A percentile compares a stretch with the other conserved stretches of the same genome.
Conservation (phyloP, 108 stramenopile genomes). For the Fistulifera solaris region DNA sequence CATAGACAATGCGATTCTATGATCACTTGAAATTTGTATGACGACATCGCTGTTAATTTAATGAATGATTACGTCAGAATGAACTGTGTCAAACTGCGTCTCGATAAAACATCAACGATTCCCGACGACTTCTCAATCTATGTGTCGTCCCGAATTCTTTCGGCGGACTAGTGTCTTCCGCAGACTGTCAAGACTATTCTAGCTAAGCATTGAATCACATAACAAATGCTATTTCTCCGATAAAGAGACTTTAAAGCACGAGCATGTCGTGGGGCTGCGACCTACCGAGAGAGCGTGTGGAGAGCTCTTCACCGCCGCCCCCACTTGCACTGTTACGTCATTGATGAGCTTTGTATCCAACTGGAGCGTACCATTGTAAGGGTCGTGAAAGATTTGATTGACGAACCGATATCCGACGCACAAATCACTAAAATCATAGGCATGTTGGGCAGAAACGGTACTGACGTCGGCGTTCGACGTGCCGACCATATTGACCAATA, state of each 20-base stretch:
- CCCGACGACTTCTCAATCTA: too few relatives aligned
- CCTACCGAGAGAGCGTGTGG: background rate
- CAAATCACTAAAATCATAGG: constrained; percentile 43
- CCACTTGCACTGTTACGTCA: constrained; percentile 64
- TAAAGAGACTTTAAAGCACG: constrained; percentile 4
- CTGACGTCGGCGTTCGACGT: constrained; percentile 55
- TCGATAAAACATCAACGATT: too few relatives aligned
- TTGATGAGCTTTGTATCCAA: constrained; percentile 52
- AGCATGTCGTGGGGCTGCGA: constrained; percentile 6
- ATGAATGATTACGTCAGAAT: too few relatives aligned
- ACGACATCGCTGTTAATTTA: too few relatives aligned
- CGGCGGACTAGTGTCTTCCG: too few relatives aligned
- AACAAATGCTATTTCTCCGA: too few relatives aligned
- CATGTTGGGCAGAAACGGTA: constrained; percentile 58
- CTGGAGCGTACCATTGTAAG: constrained; percentile 26
- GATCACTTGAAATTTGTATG: too few relatives aligned
- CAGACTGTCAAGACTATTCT: too few relatives aligned
- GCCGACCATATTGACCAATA: constrained; percentile 53
- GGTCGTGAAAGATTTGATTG: constrained; percentile 25
- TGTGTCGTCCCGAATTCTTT: too few relatives aligned
- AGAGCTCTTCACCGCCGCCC: constrained; percentile 43
- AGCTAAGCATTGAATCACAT: too few relatives aligned
- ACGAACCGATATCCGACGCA: constrained; percentile 58
- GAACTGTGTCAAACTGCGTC: too few relatives aligned
- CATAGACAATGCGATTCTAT: too few relatives aligned